Conservation (phyloP, 768 basidiomycete genomes). For the Phanerochaete carnosa region DNA sequence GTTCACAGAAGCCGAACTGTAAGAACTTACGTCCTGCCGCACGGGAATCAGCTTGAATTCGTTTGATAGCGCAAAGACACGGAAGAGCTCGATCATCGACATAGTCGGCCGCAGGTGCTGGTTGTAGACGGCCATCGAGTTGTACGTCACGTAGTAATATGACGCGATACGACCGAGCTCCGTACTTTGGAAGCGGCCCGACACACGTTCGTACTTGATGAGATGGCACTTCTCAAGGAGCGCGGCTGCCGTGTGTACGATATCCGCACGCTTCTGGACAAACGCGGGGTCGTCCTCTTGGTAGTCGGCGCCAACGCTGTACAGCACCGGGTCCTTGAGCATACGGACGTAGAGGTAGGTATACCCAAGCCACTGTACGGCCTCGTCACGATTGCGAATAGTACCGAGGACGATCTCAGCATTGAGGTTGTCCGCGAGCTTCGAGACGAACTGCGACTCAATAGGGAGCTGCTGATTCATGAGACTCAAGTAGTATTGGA, state of each 20-base stretch:
- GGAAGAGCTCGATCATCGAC: constrained; percentile 87
- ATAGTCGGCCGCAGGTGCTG: constrained; percentile 87
- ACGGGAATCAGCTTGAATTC: constrained; percentile 94
- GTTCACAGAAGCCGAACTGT: background rate
- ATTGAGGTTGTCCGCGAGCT: constrained; percentile 92
- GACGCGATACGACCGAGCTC: constrained; percentile 94
- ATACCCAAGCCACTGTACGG: constrained; percentile 95
- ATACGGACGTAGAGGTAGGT: constrained; percentile 97
- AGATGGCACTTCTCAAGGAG: constrained; percentile 92
- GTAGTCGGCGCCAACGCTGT: constrained; percentile 88
- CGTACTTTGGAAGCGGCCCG: constrained; percentile 87
- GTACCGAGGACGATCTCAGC: constrained; percentile 96
- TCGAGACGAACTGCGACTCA: constrained; percentile 90
- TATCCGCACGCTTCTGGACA: constrained; percentile 92
- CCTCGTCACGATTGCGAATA: constrained; percentile 92
- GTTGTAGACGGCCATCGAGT: constrained; percentile 96
- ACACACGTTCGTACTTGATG: constrained; percentile 87
- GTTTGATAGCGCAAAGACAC: constrained; percentile 92
- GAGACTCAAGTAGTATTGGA: constrained; percentile 94
- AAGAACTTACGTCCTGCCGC: constrained; percentile 52
- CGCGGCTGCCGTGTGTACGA: constrained; percentile 89
- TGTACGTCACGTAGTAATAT: constrained; percentile 93
- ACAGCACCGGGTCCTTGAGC: constrained; percentile 84
- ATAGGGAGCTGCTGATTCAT: constrained; percentile 98
- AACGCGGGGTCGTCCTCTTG: constrained; percentile 79